These are phyloP conservation scores for Umbelopsis vinacea DNA, from an alignment of 192 early-diverging fungal species.

Conservation along the genomic window DNA sequence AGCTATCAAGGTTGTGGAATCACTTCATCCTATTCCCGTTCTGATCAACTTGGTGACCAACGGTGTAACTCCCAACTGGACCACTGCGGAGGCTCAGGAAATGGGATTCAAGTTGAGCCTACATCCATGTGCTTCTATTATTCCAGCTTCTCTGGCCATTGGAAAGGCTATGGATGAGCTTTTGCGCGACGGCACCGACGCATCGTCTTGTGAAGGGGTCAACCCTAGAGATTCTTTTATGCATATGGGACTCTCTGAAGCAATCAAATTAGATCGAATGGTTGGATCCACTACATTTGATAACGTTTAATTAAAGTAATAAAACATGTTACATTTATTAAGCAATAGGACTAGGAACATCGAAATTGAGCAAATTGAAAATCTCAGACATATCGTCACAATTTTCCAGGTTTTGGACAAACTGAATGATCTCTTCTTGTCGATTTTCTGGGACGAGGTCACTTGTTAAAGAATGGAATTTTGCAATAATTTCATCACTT, in stretches of 20 bases:
- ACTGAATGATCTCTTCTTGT: conserved; percentile 5
- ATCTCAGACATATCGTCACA: neutral
- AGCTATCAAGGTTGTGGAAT: conserved; percentile 13
- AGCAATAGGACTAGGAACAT: conserved; percentile 9
- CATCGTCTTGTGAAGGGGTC: conserved; percentile 19
- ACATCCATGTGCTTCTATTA: conserved; percentile 22
- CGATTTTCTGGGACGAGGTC: neutral
- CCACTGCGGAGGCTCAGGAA: conserved; percentile 19
- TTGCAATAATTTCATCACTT: conserved; percentile 18
- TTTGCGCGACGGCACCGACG: conserved; percentile 23
- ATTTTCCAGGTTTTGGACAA: neutral
- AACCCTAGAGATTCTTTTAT: conserved; percentile 26
- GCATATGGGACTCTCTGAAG: conserved; percentile 26
- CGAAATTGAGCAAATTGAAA: conserved; percentile 1
- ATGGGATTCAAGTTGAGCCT: conserved; percentile 25
- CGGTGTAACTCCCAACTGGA: conserved; percentile 30
- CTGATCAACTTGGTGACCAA: conserved; percentile 27
- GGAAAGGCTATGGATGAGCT: conserved; percentile 27
- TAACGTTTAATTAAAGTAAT: no score
- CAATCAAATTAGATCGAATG: conserved; percentile 1
- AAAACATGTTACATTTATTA: conserved; percentile 7
- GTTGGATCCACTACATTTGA: neutral
- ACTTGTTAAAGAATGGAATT: conserved; percentile 17
- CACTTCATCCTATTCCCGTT: conserved; percentile 22
- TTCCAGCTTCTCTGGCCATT: conserved; percentile 25